These are phyloP conservation scores for Aspergillus fumigatus DNA, from an alignment of 2,329 filamentous ascomycete species.

Conservation along the genomic window DNA sequence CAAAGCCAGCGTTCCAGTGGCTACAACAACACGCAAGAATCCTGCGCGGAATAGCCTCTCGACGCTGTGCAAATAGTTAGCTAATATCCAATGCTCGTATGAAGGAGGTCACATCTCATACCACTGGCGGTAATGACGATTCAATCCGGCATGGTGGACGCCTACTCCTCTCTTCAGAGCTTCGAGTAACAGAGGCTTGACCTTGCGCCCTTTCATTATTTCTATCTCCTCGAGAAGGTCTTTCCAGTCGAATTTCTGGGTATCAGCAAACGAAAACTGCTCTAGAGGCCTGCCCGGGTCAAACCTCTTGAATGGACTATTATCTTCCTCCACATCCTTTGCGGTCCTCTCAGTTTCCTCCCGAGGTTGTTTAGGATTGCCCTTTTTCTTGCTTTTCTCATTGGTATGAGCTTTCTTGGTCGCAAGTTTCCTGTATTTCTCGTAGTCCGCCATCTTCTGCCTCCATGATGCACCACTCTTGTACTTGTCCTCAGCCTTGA, in stretches of 20 bases:
- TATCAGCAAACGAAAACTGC: conserved; percentile 52
- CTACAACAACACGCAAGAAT: conserved; percentile 65
- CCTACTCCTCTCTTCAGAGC: conserved; percentile 65
- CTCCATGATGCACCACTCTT: conserved; percentile 54
- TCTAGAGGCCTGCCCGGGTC: conserved; percentile 58
- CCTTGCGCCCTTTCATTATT: not conserved
- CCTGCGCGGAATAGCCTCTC: conserved; percentile 51
- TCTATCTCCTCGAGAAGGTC: not conserved
- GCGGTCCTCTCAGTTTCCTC: conserved; percentile 12
- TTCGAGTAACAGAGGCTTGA: conserved; percentile 44
- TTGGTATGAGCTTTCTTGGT: conserved; percentile 1
- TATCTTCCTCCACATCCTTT: conserved; percentile 32
- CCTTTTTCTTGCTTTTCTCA: conserved; percentile 44
- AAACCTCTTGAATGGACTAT: conserved; percentile 59
- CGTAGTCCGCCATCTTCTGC: conserved; percentile 53
- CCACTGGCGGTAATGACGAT: conserved; percentile 66
- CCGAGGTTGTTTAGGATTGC: conserved; percentile 14
- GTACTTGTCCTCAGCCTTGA: conserved; percentile 48
- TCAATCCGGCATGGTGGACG: conserved; percentile 77
- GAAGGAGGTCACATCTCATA: conserved; percentile 36
- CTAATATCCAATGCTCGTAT: not conserved
- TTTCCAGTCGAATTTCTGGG: not conserved
- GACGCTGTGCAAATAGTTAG: conserved; percentile 42
- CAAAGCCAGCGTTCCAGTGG: conserved; percentile 69
- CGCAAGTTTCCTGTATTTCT: conserved; percentile 32